Evolutionary conservation across 192 early-diverging fungal species (phyloP).

Genomic region (Umbelopsis isabellina): DNA sequence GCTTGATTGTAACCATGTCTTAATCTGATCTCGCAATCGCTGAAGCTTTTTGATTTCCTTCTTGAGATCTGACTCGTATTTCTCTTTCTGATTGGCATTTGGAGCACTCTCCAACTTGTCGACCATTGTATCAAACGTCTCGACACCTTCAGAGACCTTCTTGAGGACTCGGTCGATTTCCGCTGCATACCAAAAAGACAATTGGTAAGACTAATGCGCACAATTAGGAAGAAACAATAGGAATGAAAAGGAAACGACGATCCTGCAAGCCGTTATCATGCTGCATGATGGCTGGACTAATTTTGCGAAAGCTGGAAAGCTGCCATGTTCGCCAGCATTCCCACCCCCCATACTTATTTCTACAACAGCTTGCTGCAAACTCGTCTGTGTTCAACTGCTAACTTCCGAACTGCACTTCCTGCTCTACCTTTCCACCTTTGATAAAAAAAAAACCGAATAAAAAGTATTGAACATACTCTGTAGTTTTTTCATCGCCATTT

Average conservation of each 20-base stretch:
- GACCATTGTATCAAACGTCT: constrained; percentile 89
- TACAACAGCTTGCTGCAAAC: background rate
- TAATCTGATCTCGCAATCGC: constrained; percentile 95
- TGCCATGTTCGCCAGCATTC: background rate
- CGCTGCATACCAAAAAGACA: constrained; percentile 50
- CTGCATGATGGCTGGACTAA: too few species aligned
- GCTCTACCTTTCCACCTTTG: background rate
- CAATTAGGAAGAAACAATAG: background rate
- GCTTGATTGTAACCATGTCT: constrained; percentile 91
- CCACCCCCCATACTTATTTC: background rate
- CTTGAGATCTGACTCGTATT: constrained; percentile 94
- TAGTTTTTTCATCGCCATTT: constrained; percentile 39
- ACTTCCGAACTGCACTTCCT: background rate
- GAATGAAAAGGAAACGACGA: background rate
- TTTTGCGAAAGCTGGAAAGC: background rate
- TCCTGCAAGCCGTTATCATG: background rate
- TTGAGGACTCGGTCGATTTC: constrained; percentile 97
- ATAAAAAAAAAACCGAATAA: background rate
- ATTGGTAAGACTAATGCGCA: constrained; percentile 3
- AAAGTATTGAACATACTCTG: constrained; percentile 26
- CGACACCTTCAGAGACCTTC: constrained; percentile 94
- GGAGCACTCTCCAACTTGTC: constrained; percentile 84
- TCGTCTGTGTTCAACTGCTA: background rate
- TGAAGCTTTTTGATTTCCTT: constrained; percentile 99
- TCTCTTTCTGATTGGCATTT: constrained; percentile 92